phyloP scores from a whole-genome alignment of 2,329 filamentous ascomycete species.

The Arachnomyces sp. region DNA sequence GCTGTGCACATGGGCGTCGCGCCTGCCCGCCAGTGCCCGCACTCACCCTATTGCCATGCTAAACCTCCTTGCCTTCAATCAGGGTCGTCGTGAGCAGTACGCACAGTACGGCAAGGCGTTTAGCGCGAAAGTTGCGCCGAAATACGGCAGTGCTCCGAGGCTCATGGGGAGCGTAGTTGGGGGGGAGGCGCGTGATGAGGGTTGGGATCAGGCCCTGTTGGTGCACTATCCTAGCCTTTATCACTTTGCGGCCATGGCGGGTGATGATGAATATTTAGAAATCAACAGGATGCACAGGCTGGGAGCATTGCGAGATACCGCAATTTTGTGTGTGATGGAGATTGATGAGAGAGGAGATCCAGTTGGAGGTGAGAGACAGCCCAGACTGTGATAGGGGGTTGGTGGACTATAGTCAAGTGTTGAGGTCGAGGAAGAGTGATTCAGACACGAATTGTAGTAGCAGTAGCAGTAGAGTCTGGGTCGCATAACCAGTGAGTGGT shows the following conservation, averaged over 20 bases:
- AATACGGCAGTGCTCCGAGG: slow-evolving; percentile 52
- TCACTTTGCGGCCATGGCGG: slow-evolving; percentile 56
- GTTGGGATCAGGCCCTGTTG: slow-evolving; percentile 57
- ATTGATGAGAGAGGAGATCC: too few relatives aligned
- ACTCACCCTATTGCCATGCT: slow-evolving; percentile 58
- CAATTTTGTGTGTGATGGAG: slow-evolving; percentile 47
- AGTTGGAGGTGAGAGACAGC: too few relatives aligned
- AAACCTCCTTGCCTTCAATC: slow-evolving; percentile 52
- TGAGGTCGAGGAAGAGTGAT: too few relatives aligned
- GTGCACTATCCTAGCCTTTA: slow-evolving; percentile 56
- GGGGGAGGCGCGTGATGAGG: slow-evolving; percentile 17
- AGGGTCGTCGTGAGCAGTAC: slow-evolving; percentile 45
- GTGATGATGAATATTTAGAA: slow-evolving; percentile 49
- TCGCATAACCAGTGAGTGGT: too few relatives aligned
- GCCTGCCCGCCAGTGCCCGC: too few relatives aligned
- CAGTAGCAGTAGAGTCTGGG: too few relatives aligned
- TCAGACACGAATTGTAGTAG: too few relatives aligned
- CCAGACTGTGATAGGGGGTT: too few relatives aligned
- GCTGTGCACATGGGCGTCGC: too few relatives aligned
- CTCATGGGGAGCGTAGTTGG: slow-evolving; percentile 51
- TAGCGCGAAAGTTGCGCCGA: slow-evolving; percentile 38
- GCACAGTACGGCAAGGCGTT: slow-evolving; percentile 47
- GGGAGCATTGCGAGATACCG: slow-evolving; percentile 44
- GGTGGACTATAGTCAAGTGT: too few relatives aligned
- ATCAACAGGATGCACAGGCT: slow-evolving; percentile 48